phyloP scores from a whole-genome alignment of 306 rosid species.

The Macrotyloma uniflorum region DNA sequence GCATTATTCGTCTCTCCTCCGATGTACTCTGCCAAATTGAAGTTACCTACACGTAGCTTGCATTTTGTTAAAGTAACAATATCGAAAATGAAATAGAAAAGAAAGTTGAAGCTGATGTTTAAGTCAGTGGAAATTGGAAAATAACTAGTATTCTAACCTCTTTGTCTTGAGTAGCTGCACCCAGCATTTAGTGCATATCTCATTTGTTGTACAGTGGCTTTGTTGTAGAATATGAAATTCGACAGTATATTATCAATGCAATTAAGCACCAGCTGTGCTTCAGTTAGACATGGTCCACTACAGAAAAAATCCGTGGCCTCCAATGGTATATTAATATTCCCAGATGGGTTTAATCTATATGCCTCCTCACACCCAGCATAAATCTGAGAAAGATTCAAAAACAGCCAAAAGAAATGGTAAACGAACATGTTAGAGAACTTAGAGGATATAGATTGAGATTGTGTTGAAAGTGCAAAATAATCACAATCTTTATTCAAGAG shows the following conservation, averaged over 20 bases:
- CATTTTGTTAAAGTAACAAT: neutral
- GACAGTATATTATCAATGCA: slow-evolving; percentile 61
- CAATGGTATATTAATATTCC: slow-evolving; percentile 59
- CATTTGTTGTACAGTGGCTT: slow-evolving; percentile 55
- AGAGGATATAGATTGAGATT: neutral
- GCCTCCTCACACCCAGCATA: slow-evolving; percentile 59
- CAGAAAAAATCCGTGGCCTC: slow-evolving; percentile 63
- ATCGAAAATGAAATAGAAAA: neutral
- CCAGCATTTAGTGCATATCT: slow-evolving; percentile 60
- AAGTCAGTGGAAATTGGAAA: neutral
- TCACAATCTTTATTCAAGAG: neutral
- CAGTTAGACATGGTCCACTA: slow-evolving; percentile 68
- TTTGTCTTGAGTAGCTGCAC: slow-evolving; percentile 56
- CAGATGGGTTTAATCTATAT: slow-evolving; percentile 72
- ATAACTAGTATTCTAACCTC: slow-evolving; percentile 46
- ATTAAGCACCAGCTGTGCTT: slow-evolving; percentile 66
- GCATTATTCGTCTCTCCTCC: slow-evolving; percentile 52
- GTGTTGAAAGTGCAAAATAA: neutral
- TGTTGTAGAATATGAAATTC: slow-evolving; percentile 63
- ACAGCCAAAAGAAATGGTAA: neutral
- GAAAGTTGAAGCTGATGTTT: neutral
- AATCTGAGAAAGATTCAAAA: slow-evolving; percentile 44
- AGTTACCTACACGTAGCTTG: slow-evolving; percentile 49
- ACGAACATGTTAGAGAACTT: neutral
- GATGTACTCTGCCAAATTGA: slow-evolving; percentile 60